Evolutionary conservation across 2,329 filamentous ascomycete genomes (phyloP).

Genomic region (Neospermospora avenae): DNA sequence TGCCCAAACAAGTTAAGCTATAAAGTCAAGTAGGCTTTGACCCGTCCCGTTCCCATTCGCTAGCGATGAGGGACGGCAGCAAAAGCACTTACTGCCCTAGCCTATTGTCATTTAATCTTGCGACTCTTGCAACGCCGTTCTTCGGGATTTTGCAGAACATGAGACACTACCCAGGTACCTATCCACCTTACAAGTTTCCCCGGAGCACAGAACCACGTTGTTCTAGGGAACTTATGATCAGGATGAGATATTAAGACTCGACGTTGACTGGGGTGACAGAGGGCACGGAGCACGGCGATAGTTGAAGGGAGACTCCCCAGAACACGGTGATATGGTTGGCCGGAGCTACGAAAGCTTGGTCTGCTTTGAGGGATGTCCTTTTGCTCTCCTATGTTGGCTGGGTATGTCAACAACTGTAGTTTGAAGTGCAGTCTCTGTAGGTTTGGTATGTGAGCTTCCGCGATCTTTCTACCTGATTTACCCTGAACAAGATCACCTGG

Average conservation of each 20-base stretch:
- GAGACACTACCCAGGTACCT: neutral
- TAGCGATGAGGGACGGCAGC: too few relatives aligned
- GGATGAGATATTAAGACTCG: neutral
- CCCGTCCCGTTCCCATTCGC: neutral
- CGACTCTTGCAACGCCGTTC: neutral
- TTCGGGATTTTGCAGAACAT: too few relatives aligned
- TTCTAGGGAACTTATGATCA: neutral
- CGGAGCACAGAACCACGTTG: neutral
- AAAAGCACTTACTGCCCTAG: neutral
- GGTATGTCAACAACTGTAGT: too few relatives aligned
- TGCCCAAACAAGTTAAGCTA: conserved; percentile 12
- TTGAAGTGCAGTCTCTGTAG: too few relatives aligned
- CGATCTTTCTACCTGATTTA: neutral
- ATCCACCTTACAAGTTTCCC: neutral
- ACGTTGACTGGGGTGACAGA: neutral
- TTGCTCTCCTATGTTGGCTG: too few relatives aligned
- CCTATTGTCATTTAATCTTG: neutral
- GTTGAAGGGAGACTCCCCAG: neutral
- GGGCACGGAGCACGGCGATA: neutral
- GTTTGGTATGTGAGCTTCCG: too few relatives aligned
- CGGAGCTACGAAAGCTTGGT: conserved; percentile 7
- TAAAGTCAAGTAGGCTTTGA: neutral
- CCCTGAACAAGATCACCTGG: neutral
- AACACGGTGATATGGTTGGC: neutral
- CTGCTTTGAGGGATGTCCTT: neutral